Evolutionary conservation across 768 basidiomycete species (phyloP), one percentile per base, ranked within the genome.

Genomic region (Mycena metata): DNA sequence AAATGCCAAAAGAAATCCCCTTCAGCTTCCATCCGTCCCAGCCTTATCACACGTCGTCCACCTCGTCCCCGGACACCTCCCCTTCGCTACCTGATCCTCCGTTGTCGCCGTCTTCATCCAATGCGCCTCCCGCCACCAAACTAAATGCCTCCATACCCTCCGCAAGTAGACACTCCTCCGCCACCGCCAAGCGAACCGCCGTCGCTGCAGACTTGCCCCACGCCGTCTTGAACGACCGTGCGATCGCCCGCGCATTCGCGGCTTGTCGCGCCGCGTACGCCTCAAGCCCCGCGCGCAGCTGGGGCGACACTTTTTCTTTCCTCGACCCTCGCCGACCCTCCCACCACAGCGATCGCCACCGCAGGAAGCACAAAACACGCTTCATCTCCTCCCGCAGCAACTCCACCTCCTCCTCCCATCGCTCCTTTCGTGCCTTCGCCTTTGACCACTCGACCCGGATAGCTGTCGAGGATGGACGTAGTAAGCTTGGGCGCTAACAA

Each of bases 401-500:
- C 7, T 52, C 36, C 12, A 76, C 72, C 52, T 77, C 75, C 23
- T 77, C 76, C 11, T 43, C 39, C 75, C 75, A 77, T 8, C 55
- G 68, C 5, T 66, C 47, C 1, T 55, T 63, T 3, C 69, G 64
- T 2, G 71, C 74, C n/a, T 50, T 33, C 8, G 74, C 64, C 56
- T 74, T 75, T 35, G 72, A 65, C 74, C 74, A 77, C 30, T 75
- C 70, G 5, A 77, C 71, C 3, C 69, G 69, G 2, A 72, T 63
- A 6, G 62, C 70, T 72, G 36, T n/a, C n/a, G n/a, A n/a, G n/a
- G n/a, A n/a, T n/a, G n/a, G n/a, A n/a, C n/a, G n/a, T n/a, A n/a
- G n/a, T n/a, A n/a, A n/a, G n/a, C n/a, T n/a, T n/a, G n/a, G n/a
- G n/a, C n/a, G n/a, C n/a, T n/a, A n/a, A n/a, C n/a, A n/a, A n/a